A percentile compares a stretch with the other conserved stretches of the same genome.
These are phyloP conservation scores for Hortaea werneckii DNA, from an alignment of 2,329 filamentous ascomycete genomes.

Conservation along the genomic window DNA sequence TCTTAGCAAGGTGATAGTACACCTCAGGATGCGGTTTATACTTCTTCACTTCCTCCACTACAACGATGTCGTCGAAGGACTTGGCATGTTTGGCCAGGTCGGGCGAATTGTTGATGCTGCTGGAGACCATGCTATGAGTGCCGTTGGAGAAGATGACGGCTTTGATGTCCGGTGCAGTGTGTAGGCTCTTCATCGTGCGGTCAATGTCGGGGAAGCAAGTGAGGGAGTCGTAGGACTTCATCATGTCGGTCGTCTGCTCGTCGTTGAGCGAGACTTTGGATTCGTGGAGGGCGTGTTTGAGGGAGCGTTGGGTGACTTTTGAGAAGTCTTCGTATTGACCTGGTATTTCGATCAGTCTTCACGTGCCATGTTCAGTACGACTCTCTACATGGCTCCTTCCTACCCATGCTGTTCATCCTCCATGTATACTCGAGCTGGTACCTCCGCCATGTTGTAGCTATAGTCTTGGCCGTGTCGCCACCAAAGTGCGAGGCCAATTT, in stretches of 20 bases:
- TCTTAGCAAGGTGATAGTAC: slow-evolving; percentile 50
- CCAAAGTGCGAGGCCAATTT: slow-evolving; percentile 50
- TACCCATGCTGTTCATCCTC: slow-evolving; percentile 67
- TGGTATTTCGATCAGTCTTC: slow-evolving; percentile 21
- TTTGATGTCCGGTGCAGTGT: slow-evolving; percentile 31
- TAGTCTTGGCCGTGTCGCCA: slow-evolving; percentile 43
- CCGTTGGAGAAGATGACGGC: slow-evolving; percentile 64
- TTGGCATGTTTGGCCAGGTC: slow-evolving; percentile 41
- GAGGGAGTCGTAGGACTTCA: slow-evolving; percentile 56
- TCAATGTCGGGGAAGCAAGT: slow-evolving; percentile 55
- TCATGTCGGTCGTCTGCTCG: slow-evolving; percentile 40
- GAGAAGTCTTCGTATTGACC: slow-evolving; percentile 53
- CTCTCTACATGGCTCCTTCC: slow-evolving; percentile 12
- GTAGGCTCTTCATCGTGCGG: slow-evolving; percentile 40
- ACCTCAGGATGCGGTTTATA: slow-evolving; percentile 57
- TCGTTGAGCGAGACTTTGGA: slow-evolving; percentile 36
- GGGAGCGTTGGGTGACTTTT: slow-evolving; percentile 51
- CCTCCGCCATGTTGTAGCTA: slow-evolving; percentile 54
- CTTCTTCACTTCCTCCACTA: slow-evolving; percentile 47
- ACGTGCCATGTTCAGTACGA: background rate
- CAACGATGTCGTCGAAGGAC: slow-evolving; percentile 47
- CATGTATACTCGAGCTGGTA: slow-evolving; percentile 72
- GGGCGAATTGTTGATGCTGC: slow-evolving; percentile 48
- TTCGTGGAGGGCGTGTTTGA: slow-evolving; percentile 56
- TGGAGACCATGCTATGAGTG: slow-evolving; percentile 50